Conservation (phyloP, 768 basidiomycete genomes). For the Cystobasidium onofrii region DNA sequence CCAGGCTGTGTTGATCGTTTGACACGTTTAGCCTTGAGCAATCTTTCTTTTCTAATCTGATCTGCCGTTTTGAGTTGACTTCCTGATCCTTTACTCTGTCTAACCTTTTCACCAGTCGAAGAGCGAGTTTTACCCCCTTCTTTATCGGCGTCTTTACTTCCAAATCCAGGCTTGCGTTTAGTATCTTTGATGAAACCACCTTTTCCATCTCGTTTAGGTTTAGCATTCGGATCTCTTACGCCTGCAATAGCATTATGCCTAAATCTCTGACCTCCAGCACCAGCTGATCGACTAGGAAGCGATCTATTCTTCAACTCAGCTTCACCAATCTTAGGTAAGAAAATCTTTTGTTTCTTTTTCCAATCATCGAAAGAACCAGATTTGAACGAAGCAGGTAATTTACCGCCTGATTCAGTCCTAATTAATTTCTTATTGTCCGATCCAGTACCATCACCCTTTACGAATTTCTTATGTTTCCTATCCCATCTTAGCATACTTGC, state of each 20-base stretch:
- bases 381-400: constrained; percentile 81
- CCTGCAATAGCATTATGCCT: constrained; percentile 60
- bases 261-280: constrained; percentile 50
- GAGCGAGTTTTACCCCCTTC: constrained; percentile 45
- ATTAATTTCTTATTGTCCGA: constrained; percentile 91
- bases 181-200: constrained; percentile 44
- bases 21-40: constrained; percentile 55
- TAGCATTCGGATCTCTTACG: constrained; percentile 63
- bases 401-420: constrained; percentile 80
- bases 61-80: constrained; percentile 79
- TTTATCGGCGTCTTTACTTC: constrained; percentile 55
- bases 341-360: constrained; percentile 68
- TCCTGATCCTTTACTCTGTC: constrained; percentile 59
- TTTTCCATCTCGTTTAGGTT: constrained; percentile 58
- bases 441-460: constrained; percentile 73
- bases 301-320: constrained; percentile 51
- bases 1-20: constrained; percentile 30
- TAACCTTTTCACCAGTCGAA: constrained; percentile 47
- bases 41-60: constrained; percentile 72
- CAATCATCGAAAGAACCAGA: constrained; percentile 94
- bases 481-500: constrained; percentile 74
- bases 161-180: constrained; percentile 56
- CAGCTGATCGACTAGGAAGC: neutral
- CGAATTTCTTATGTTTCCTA: constrained; percentile 89
- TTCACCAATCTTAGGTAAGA: constrained; percentile 74